Evolutionary conservation across 441 rosid species (phyloP).

Genomic region (Daphne laureola): DNA sequence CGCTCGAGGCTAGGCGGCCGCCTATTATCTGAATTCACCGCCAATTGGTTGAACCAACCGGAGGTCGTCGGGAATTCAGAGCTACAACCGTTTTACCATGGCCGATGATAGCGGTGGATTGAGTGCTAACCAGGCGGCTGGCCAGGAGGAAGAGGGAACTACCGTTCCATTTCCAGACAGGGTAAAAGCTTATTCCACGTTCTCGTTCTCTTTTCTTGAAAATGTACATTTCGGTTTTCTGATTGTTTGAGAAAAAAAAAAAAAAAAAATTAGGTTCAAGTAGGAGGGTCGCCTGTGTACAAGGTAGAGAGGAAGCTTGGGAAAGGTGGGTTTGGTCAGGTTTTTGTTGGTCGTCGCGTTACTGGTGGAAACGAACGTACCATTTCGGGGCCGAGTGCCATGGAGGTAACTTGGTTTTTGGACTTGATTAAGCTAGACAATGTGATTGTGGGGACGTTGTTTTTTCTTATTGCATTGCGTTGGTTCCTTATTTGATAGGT

Average conservation of each 20-base stretch:
- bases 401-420: conserved; percentile 45
- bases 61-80: no score
- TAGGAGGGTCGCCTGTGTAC: conserved; percentile 89
- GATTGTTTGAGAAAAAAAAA: background rate
- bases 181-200: conserved; percentile 25
- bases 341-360: conserved; percentile 90
- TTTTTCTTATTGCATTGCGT: no score
- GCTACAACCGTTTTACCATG: conserved; percentile 23
- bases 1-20: no score
- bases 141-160: conserved; percentile 81
- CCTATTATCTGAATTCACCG: no score
- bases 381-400: conserved; percentile 55
- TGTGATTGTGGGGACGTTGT: background rate
- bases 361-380: conserved; percentile 65
- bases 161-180: conserved; percentile 93
- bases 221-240: background rate
- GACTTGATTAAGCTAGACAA: background rate
- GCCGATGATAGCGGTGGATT: conserved; percentile 87
- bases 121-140: conserved; percentile 82
- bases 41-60: no score
- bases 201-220: background rate
- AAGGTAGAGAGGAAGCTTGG: conserved; percentile 90
- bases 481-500: conserved; percentile 36
- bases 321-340: conserved; percentile 99
- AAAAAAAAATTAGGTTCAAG: conserved; percentile 57